These are phyloP conservation scores for Esteya vermicola DNA, from an alignment of 2,329 filamentous ascomycete genomes.

Conservation along the genomic window DNA sequence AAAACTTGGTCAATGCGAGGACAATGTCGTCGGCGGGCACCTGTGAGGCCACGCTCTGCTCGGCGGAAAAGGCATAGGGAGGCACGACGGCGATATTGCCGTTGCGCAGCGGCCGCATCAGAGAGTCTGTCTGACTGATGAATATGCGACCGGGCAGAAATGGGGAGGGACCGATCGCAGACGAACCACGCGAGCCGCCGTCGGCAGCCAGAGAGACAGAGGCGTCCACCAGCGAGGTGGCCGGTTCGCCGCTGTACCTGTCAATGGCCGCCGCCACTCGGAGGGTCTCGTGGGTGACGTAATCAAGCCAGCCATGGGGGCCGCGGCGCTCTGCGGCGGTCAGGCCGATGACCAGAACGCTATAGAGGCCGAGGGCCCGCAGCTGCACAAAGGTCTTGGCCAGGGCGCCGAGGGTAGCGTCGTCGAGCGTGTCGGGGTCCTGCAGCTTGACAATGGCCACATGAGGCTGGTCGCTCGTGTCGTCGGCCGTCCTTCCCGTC, in stretches of 20 bases:
- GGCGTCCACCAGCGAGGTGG: slow-evolving; percentile 53
- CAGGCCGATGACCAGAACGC: slow-evolving; percentile 65
- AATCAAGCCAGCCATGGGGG: slow-evolving; percentile 24
- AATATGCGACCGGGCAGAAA: slow-evolving; percentile 20
- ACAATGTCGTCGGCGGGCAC: slow-evolving; percentile 48
- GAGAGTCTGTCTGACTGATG: slow-evolving; percentile 32
- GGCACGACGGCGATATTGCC: slow-evolving; percentile 60
- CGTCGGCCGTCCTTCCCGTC: slow-evolving; percentile 13
- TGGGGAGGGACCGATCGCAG: no score
- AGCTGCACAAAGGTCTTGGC: slow-evolving; percentile 76
- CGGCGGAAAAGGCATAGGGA: slow-evolving; percentile 26
- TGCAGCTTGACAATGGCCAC: slow-evolving; percentile 78
- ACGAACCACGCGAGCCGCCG: no score
- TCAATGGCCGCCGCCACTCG: slow-evolving; percentile 66
- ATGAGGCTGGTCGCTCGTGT: slow-evolving; percentile 35
- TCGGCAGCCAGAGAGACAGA: slow-evolving; percentile 33
- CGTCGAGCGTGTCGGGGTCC: slow-evolving; percentile 54
- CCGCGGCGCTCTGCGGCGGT: slow-evolving; percentile 20
- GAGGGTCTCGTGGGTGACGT: slow-evolving; percentile 47
- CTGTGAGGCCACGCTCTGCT: slow-evolving; percentile 22
- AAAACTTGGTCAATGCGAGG: slow-evolving; percentile 61
- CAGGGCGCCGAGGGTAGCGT: slow-evolving; percentile 57
- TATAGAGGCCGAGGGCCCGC: slow-evolving; percentile 64
- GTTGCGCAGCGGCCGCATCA: slow-evolving; percentile 52
- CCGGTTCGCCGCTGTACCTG: slow-evolving; percentile 44